These are phyloP conservation scores for Penicillium canariense DNA, from an alignment of 495 filamentous ascomycete species.

Conservation along the genomic window DNA sequence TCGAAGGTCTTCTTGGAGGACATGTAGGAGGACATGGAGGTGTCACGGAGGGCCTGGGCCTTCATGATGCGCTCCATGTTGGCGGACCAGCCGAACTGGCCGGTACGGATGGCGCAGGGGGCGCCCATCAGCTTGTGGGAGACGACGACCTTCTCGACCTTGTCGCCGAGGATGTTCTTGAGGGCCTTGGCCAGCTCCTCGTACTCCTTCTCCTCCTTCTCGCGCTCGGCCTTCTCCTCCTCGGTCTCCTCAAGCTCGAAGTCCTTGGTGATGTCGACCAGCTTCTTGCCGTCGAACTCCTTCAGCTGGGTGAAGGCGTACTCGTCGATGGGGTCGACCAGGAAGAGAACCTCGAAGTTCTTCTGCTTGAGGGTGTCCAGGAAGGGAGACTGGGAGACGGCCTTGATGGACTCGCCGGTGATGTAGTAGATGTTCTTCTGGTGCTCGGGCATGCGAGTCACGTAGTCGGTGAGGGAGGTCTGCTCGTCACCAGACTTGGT, in stretches of 20 bases:
- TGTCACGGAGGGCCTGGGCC: slow-evolving; percentile 98
- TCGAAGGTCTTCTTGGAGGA: slow-evolving; percentile 99
- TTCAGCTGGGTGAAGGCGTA: slow-evolving; percentile 99
- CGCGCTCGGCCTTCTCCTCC: slow-evolving; percentile 96
- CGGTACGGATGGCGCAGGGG: slow-evolving; percentile 98
- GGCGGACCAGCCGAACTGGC: slow-evolving; percentile 99
- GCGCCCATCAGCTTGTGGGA: slow-evolving; percentile 95
- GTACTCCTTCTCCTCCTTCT: slow-evolving; percentile 96
- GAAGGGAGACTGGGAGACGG: slow-evolving; percentile 97
- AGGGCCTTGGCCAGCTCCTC: slow-evolving; percentile 90
- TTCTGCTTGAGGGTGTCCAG: slow-evolving; percentile 98
- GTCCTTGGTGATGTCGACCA: slow-evolving; percentile 99
- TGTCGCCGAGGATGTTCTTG: slow-evolving; percentile 98
- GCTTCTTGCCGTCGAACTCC: slow-evolving; percentile 99
- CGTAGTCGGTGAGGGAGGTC: slow-evolving; percentile 93
- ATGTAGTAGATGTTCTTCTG: slow-evolving; percentile 99
- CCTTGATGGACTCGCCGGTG: slow-evolving; percentile 98
- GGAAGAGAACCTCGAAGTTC: slow-evolving; percentile 99
- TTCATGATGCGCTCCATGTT: slow-evolving; percentile 99
- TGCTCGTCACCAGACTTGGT: slow-evolving; percentile 96
- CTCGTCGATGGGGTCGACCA: slow-evolving; percentile 99
- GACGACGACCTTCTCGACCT: slow-evolving; percentile 99
- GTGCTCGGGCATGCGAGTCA: slow-evolving; percentile 98
- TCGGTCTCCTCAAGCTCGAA: slow-evolving; percentile 99
- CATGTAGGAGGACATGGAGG: slow-evolving; percentile 99